Percentiles rank a stretch among this genome's conserved stretches.
phyloP scores from a whole-genome alignment of 306 rosid species.

The Trifolium pratense region DNA sequence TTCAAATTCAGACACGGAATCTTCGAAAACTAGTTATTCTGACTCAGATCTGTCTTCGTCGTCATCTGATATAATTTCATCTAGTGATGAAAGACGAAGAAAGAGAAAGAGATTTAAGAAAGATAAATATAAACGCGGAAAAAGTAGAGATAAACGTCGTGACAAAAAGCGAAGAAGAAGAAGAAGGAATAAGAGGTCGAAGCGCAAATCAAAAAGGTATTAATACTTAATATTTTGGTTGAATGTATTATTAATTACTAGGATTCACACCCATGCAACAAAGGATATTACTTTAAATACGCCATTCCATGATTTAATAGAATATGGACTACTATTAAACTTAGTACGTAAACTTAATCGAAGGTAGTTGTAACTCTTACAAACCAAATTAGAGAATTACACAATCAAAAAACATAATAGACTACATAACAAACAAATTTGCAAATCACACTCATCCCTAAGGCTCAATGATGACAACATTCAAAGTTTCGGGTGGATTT shows the following conservation, averaged over 20 bases:
- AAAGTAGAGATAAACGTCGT: constrained; percentile 69
- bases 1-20: constrained; percentile 76
- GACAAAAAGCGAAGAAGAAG: constrained; percentile 69
- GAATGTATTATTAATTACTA: too few species aligned
- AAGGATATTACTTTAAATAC: neutral
- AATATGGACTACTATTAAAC: too few species aligned
- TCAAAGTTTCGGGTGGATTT: too few species aligned
- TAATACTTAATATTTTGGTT: constrained; percentile 10
- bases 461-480: too few species aligned
- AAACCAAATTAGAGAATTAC: too few species aligned
- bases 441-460: too few species aligned
- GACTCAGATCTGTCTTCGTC: constrained; percentile 71
- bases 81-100: constrained; percentile 78
- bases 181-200: constrained; percentile 69
- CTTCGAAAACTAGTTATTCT: constrained; percentile 79
- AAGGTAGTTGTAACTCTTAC: too few species aligned
- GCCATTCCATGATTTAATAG: too few species aligned
- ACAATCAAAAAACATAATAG: too few species aligned
- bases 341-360: too few species aligned
- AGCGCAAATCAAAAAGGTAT: constrained; percentile 77
- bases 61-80: constrained; percentile 75
- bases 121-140: constrained; percentile 69
- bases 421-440: too few species aligned
- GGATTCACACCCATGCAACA: too few species aligned
- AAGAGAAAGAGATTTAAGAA: constrained; percentile 82